Evolutionary conservation across 2,329 filamentous ascomycete genomes (phyloP), one percentile per base, ranked within the genome.

Genomic region (Aspergillus brasiliensis): DNA sequence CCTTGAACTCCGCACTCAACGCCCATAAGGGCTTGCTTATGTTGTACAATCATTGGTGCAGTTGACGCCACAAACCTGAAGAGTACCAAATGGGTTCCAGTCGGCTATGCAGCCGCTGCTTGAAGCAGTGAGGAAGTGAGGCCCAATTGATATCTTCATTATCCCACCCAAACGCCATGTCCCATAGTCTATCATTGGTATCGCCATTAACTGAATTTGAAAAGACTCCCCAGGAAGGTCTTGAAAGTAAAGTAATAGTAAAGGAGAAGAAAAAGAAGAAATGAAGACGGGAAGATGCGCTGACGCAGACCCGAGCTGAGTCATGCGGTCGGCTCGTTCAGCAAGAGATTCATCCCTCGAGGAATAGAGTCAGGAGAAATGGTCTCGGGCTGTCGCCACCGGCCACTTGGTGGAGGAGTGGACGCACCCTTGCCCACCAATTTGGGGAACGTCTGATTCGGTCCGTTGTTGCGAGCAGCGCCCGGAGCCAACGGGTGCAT

Each of bases 171-270:
- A 62, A 66, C 59, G 59, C 57, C 60, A 61, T 53, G 21, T 59
- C 58, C 57, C 54, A 62, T 67, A 61, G 62, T 75, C 71, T 75
- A 75, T 73, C 71, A 62, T 62, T 74, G 73, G 72, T 75, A 75
- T 75, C 73, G 71, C 64, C 58, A 65, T 58, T 46, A 61, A 60
- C 49, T 42, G 58, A 40, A 60, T 31, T 31, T 25, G 52, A 46
- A 55, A 38, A 55, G 27, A 55, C 44, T 31, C 52, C 52, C 51
- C 19, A 60, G 38, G 58, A 51, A 44, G 21, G 49, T 37, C 19
- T 47, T 59, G 44, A 60, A 47, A 47, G 27, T 49, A 56, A 44
- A 44, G 31, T 56, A 59, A 34, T 34, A 34, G 27, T 31, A 58
- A 58, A 38, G 55, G 47, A 53, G 51, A 52, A 56, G 55, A 54